phyloP scores from a whole-genome alignment of 2,329 filamentous ascomycete genomes.

The Aureobasidium mangrovei region DNA sequence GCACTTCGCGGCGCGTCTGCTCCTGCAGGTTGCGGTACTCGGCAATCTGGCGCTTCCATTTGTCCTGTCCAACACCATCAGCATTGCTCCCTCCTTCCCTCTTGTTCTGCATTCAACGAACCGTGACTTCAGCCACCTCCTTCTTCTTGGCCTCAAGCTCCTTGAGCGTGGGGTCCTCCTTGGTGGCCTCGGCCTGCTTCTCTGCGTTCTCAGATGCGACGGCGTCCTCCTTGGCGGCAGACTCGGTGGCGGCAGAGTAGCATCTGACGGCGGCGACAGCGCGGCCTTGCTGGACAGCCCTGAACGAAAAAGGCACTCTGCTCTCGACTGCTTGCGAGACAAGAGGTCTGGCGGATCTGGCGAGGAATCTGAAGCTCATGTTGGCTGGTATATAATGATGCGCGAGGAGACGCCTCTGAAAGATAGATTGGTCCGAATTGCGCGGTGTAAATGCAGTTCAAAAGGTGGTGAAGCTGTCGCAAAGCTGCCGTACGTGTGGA shows the following conservation, averaged over 20 bases:
- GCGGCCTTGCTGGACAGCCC: slow-evolving; percentile 27
- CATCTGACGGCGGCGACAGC: slow-evolving; percentile 31
- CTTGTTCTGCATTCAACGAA: slow-evolving; percentile 32
- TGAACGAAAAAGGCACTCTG: slow-evolving; percentile 23
- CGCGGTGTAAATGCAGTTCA: no score
- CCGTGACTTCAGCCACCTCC: slow-evolving; percentile 77
- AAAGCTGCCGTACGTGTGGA: no score
- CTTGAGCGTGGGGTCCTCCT: slow-evolving; percentile 45
- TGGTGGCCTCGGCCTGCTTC: slow-evolving; percentile 19
- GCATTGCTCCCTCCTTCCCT: not conserved
- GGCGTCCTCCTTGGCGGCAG: slow-evolving; percentile 30
- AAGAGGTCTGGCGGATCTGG: slow-evolving; percentile 11
- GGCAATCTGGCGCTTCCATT: slow-evolving; percentile 85
- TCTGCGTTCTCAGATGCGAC: slow-evolving; percentile 29
- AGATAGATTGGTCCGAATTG: no score
- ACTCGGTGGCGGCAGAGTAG: slow-evolving; percentile 38
- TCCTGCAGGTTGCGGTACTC: slow-evolving; percentile 98
- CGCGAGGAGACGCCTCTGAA: no score
- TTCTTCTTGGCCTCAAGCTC: slow-evolving; percentile 64
- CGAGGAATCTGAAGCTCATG: slow-evolving; percentile 12
- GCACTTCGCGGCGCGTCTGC: slow-evolving; percentile 82
- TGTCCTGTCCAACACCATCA: slow-evolving; percentile 55
- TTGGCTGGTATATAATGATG: not conserved
- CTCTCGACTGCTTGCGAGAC: slow-evolving; percentile 12
- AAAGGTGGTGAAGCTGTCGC: no score